Evolutionary conservation across 257 asterid species (phyloP).

Genomic region (Gynochthodes officinalis): DNA sequence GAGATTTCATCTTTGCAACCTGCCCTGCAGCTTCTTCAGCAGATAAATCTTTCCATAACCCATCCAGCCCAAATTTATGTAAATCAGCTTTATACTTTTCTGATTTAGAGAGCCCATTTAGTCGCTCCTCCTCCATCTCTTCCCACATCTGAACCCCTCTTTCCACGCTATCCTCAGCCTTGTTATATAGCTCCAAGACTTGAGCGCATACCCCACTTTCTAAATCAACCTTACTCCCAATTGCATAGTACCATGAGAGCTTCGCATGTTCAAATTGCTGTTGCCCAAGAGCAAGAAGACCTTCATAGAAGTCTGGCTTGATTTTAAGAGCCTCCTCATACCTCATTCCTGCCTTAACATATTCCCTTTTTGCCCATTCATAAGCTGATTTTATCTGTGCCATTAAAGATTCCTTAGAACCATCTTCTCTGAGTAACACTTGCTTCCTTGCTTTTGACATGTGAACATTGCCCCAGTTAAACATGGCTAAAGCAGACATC

Average conservation of each 20-base stretch:
- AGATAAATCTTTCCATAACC: constrained; percentile 46
- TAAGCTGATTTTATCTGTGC: constrained; percentile 59
- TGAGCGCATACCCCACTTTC: constrained; percentile 50
- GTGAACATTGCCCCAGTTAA: constrained; percentile 91
- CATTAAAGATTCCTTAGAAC: constrained; percentile 43
- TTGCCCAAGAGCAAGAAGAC: constrained; percentile 87
- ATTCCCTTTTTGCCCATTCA: constrained; percentile 71
- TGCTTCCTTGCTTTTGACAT: constrained; percentile 81
- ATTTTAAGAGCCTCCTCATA: constrained; percentile 76
- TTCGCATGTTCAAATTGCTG: constrained; percentile 90
- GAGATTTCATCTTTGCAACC: constrained; percentile 68
- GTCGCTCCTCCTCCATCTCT: constrained; percentile 87
- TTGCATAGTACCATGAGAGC: constrained; percentile 68
- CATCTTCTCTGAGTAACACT: constrained; percentile 52
- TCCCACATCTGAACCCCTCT: constrained; percentile 93
- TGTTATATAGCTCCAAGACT: constrained; percentile 77
- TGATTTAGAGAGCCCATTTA: constrained; percentile 70
- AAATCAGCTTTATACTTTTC: constrained; percentile 62
- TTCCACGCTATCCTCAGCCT: constrained; percentile 95
- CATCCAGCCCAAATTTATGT: constrained; percentile 61
- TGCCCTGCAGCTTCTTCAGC: constrained; percentile 66
- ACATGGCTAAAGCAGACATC: constrained; percentile 84
- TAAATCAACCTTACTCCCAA: constrained; percentile 50
- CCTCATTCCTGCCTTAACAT: constrained; percentile 57
- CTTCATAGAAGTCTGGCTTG: constrained; percentile 92